Evolutionary conservation across 176 grass and related monocot genomes (phyloP).

Genomic region (Zizania latifolia): DNA sequence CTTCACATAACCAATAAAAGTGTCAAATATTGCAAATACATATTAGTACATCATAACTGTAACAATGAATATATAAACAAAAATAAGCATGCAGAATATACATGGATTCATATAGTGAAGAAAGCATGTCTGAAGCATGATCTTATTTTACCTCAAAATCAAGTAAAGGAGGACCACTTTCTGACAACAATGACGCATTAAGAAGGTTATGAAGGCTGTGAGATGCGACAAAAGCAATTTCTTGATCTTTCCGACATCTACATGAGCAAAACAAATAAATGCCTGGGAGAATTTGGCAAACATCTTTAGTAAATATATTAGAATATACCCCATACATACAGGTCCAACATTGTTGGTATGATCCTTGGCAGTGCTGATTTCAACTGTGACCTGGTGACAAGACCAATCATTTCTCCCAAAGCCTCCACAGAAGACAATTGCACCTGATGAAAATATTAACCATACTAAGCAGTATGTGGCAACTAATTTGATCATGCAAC

Average conservation of each 20-base stretch:
- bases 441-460: conserved; percentile 52
- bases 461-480: background rate
- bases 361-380: conserved; percentile 88
- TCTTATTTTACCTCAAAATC: conserved; percentile 85
- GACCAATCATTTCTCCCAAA: conserved; percentile 96
- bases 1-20: background rate
- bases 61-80: background rate
- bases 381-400: conserved; percentile 86
- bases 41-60: background rate
- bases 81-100: background rate
- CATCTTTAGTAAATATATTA: conserved; percentile 34
- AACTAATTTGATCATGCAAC: conserved; percentile 8
- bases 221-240: conserved; percentile 79
- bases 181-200: conserved; percentile 65
- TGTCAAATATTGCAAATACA: background rate
- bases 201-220: conserved; percentile 91
- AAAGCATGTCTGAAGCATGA: conserved; percentile 6
- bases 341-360: conserved; percentile 84
- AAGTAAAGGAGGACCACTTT: conserved; percentile 94
- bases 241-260: conserved; percentile 91
- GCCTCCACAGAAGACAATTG: conserved; percentile 80
- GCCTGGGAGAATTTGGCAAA: conserved; percentile 2
- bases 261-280: conserved; percentile 29
- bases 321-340: conserved; percentile 75
- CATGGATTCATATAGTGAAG: conserved; percentile 19